These are phyloP conservation scores for Alternaria sp. DNA, from an alignment of 2,329 filamentous ascomycete genomes.

Conservation along the genomic window DNA sequence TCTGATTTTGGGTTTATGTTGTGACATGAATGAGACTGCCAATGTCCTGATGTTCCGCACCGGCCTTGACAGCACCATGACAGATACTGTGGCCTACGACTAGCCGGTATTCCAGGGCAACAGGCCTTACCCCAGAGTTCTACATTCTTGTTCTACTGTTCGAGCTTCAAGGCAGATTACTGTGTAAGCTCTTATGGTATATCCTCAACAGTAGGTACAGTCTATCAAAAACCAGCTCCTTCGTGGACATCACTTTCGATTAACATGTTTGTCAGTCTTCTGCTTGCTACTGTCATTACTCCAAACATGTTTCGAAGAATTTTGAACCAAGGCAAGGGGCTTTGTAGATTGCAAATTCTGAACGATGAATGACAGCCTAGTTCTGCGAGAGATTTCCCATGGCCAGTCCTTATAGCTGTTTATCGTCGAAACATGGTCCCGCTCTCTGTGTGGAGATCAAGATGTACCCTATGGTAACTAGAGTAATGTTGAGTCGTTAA, in stretches of 20 bases:
- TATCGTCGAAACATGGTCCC: neutral
- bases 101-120: no score
- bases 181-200: no score
- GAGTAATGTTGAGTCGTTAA: conserved; percentile 1
- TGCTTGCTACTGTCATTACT: neutral
- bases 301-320: neutral
- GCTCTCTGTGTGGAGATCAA: neutral
- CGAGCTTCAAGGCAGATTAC: no score
- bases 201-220: no score
- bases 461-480: neutral
- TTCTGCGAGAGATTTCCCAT: neutral
- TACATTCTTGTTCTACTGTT: no score
- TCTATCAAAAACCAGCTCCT: no score
- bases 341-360: neutral
- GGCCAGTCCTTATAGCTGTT: neutral
- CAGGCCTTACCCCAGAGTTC: no score
- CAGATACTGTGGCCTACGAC: no score
- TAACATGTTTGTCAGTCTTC: no score
- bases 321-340: neutral
- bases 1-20: neutral
- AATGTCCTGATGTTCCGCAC: neutral
- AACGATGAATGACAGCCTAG: neutral
- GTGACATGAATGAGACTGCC: neutral
- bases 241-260: no score
- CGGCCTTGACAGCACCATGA: no score